Evolutionary conservation across 306 rosid species (phyloP), one percentile per base, ranked within the genome.

Genomic region (Prunus davidiana): DNA sequence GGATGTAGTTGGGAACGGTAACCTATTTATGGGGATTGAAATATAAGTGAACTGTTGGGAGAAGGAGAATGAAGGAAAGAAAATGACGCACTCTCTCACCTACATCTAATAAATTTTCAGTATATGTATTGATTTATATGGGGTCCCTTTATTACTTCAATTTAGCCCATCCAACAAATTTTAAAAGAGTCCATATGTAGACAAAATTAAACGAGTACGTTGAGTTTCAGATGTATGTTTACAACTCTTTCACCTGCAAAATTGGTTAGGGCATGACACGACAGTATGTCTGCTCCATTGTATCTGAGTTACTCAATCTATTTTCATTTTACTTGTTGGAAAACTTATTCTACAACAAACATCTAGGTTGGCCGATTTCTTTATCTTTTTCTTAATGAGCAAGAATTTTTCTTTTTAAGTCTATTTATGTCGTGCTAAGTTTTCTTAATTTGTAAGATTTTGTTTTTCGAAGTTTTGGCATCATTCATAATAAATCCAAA

Each of bases 1-100:
- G 19, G 3, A 50, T 75, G 18, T 52, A 38, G 94, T 81, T 84
- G 85, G 87, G 85, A 77, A 25, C n/a, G 67, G 34, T 72, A 0
- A 71, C 81, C 77, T 32, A 70, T 82, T 77, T 67, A 79, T 71
- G 81, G 14, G 51, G 52, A 71, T 47, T 54, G 76, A 62, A 43
- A 19, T 47, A 41, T 8, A 56, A 9, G 57, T 52, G 22, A 52
- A 14, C 20, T 13, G 57, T 3, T 52, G 62, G 6, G 62, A n/a
- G 28, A 10, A 1, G 55, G 14, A 50, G 5, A 32, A 15, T n/a
- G 55, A 38, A 16, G 57, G 20, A 52, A 16, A 16, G 27, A 56
- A 24, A 24, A 10, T 25, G 28, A 58, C 0, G 8, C 18, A 15
- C 28, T 9, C 64, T 11, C 66, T 62, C 20, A 28, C 43, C 43